Evolutionary conservation across 2,329 filamentous ascomycete genomes (phyloP), one percentile per base, ranked within the genome.

Genomic region (Exophiala lecanii-corni): DNA sequence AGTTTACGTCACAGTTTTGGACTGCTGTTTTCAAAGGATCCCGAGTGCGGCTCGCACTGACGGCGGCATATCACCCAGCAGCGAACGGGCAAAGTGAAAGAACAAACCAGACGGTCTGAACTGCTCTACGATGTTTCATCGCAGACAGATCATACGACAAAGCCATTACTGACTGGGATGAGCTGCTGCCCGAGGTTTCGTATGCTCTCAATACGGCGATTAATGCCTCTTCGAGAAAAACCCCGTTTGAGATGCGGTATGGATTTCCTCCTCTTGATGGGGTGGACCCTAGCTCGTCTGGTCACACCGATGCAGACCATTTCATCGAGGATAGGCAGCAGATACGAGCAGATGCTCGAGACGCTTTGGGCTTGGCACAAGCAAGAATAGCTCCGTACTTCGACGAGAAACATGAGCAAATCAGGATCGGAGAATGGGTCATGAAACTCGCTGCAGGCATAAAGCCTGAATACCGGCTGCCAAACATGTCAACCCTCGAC

Each of bases 11-110:
- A n/a, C n/a, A n/a, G n/a, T n/a, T n/a, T n/a, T n/a, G n/a, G n/a
- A n/a, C n/a, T n/a, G n/a, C n/a, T n/a, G n/a, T n/a, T n/a, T n/a
- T n/a, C n/a, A n/a, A n/a, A n/a, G n/a, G n/a, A n/a, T n/a, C n/a
- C n/a, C n/a, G 31, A 34, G 7, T 7, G 9, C 13, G 9, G 9
- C 13, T 34, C 9, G 9, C 13, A 16, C 7, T 39, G 10, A 30
- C 36, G 13, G 20, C 36, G 9, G 36, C 21, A n/a, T 39, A 39
- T 15, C 36, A 39, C 36, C 36, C 36, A 10, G 19, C 18, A 10
- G 21, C 36, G 12, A 20, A 39, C 15, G 36, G 36, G 15, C 36
- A 39, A 20, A 7, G 5, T 10, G 36, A 39, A 31, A 9, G 21
- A 28, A 39, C 18, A 10, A 39, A 39, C 21, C 21, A 39, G 15